Base-by-base conservation (phyloP, 225 moss, liverwort and hornwort species). In the Asterella californica region DNA sequence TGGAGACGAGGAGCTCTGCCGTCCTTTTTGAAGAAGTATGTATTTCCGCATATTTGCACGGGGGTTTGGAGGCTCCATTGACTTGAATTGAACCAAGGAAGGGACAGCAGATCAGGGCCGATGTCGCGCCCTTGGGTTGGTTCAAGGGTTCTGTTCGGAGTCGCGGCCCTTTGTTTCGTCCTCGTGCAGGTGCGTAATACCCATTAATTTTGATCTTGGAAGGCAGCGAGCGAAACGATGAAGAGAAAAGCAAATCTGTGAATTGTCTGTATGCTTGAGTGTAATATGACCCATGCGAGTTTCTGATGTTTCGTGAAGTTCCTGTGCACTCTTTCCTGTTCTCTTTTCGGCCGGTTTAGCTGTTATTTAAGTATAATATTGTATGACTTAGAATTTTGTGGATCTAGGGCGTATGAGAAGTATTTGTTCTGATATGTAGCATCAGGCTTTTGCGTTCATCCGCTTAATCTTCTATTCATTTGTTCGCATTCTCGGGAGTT, bases 81-180 rank as follows among this genome's bases (percentile, higher is more conserved):
- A 65, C 10, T 12, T 65, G 64, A 65, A 65, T 33, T 65, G 64
- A 32, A 65, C 64, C 29, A 30, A 65, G 6, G 24, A 45, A 22
- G 70, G 22, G 34, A 17, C 32, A 29, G 22, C 1, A 55, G 33
- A 76, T 62, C 62, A 29, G 74, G 59, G 53, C 78, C 38, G 12
- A 87, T 87, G 87, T 24, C 82, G 79, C 84, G 87, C 27, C 33
- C 82, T 21, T 49, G 60, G 30, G 29, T 77, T 9, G 82, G 72
- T 52, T 82, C 81, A 65, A 76, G 79, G 38, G n/a, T 30, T 52
- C 25, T 84, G 32, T 78, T 87, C 59, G 82, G 77, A 22, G 50
- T 72, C 24, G 87, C 87, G 11, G 82, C 74, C 33, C 14, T 82
- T n/a, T 87, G 79, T 42, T 87, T 87, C 73, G 36, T 84, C 19